Base-by-base conservation (phyloP, 257 asterid genomes). In the Mitragyna speciosa region DNA sequence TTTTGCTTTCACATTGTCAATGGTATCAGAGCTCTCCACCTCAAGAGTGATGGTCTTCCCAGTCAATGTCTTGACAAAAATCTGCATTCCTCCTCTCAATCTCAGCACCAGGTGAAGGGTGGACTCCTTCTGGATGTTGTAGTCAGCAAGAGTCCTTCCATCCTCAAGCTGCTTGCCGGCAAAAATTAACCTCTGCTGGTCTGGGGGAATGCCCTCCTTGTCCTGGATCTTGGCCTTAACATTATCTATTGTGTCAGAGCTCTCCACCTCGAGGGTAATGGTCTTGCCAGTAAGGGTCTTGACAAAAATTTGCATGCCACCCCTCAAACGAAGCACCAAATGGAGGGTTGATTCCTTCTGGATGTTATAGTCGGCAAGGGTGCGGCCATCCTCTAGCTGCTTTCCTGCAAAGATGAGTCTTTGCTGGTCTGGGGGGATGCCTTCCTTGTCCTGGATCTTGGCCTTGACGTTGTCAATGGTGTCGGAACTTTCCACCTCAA, bases 61-160 rank as follows among this genome's bases (percentile, higher is more conserved):
- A 0, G 91, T 89, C 1, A 89, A 75, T 0, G 93, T 89, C 70
- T 89, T 89, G 0, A 89, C 93, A 14, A 89, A 85, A 2, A 86
- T 86, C 6, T 86, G 89, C 89, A 86, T 86, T 0, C 89, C 89
- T 7, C 93, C 93, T 7, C 93, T 77, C 7, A 89, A 75, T 0
- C 93, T 76, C 1, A 89, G 87, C 8, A 89, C 93, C 82, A 89
- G 65, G 54, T 89, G 93, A 0, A 89, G 88, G 22, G 93, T 89
- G 0, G 85, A 80, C 5, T 88, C 93, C 77, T 89, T 89, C 81
- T 89, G 93, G 28, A 89, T 89, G 80, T 87, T 89, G 82, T 89
- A 89, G 7, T 89, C 92, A 0, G 91, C 93, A 0, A 88, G 54
- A 12, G 92, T 88, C 0, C 92, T 75, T 6, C 92, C 92, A 3